Percentiles rank a stretch among this genome's conserved stretches.
phyloP scores from a whole-genome alignment of 164 flowering plant species.

The Umbilicus rupestris region DNA sequence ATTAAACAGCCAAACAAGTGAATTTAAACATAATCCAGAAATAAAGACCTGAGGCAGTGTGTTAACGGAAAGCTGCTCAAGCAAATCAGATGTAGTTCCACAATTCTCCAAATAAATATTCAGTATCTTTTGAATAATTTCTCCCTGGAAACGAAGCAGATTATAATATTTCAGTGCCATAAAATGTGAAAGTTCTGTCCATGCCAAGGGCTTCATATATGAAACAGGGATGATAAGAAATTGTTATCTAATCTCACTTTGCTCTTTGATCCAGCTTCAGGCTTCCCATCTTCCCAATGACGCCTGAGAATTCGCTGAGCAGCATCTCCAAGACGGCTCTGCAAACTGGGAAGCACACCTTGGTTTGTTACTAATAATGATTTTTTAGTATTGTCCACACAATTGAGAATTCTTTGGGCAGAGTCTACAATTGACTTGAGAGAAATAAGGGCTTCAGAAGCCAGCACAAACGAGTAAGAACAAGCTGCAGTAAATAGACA shows the following conservation, averaged over 20 bases:
- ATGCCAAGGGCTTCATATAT: not conserved
- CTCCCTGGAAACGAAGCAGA: conserved; percentile 36
- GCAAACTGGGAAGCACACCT: conserved; percentile 29
- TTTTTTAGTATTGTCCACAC: conserved; percentile 24
- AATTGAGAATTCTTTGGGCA: conserved; percentile 21
- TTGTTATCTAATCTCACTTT: conserved; percentile 30
- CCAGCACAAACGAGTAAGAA: conserved; percentile 49
- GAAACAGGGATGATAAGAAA: not conserved
- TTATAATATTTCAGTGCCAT: not conserved
- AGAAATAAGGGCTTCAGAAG: conserved; percentile 53
- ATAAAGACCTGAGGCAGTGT: conserved; percentile 56
- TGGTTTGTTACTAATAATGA: conserved; percentile 15
- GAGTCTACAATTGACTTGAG: conserved; percentile 50
- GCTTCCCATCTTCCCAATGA: conserved; percentile 33
- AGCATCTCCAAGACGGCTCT: conserved; percentile 40
- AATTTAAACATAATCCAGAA: not conserved
- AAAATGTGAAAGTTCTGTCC: not conserved
- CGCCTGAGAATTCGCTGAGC: conserved; percentile 46
- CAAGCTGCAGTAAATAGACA: conserved; percentile 39
- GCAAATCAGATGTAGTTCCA: conserved; percentile 43
- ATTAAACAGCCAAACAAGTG: not conserved
- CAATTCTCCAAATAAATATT: conserved; percentile 49
- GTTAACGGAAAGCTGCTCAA: conserved; percentile 59
- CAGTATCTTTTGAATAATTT: conserved; percentile 49
- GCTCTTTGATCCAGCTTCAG: conserved; percentile 38